Percentiles rank a stretch among this genome's conserved stretches.
phyloP scores from a whole-genome alignment of 768 basidiomycete species.

The Boletus reticulatus region DNA sequence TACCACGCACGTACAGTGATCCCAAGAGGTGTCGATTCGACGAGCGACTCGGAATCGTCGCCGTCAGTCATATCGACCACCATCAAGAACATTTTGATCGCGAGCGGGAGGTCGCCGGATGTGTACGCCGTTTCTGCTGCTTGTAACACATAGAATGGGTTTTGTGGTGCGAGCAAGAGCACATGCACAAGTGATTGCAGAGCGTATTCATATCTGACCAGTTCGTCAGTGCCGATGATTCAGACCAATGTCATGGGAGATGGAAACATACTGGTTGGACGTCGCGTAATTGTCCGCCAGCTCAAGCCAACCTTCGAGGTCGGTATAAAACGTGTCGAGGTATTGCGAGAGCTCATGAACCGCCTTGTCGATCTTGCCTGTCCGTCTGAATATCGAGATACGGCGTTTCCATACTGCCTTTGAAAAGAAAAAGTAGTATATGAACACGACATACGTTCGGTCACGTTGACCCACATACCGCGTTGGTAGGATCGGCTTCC shows the following conservation, averaged over 20 bases:
- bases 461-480: conserved; percentile 48
- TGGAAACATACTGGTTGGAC: conserved; percentile 62
- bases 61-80: conserved; percentile 76
- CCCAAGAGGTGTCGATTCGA: conserved; percentile 49
- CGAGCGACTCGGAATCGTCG: conserved; percentile 47
- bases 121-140: conserved; percentile 89
- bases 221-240: not conserved
- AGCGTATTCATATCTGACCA: conserved; percentile 63
- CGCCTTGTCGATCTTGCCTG: conserved; percentile 61
- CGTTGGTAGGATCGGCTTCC: conserved; percentile 63
- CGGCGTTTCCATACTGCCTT: conserved; percentile 78
- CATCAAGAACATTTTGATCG: conserved; percentile 76
- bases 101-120: conserved; percentile 66
- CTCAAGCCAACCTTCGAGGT: conserved; percentile 86
- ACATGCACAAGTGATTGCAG: conserved; percentile 79
- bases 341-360: conserved; percentile 69
- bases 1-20: conserved; percentile 76
- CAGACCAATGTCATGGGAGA: not conserved
- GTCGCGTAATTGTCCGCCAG: conserved; percentile 77
- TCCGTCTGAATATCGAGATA: conserved; percentile 65
- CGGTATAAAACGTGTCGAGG: conserved; percentile 86
- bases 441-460: not conserved
- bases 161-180: conserved; percentile 80
- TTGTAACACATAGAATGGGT: conserved; percentile 80
- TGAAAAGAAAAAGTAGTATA: not conserved